A percentile compares a stretch with the other conserved stretches of the same genome.
Evolutionary conservation across 495 filamentous ascomycete species (phyloP).

Genomic region (Xylaria sp.): DNA sequence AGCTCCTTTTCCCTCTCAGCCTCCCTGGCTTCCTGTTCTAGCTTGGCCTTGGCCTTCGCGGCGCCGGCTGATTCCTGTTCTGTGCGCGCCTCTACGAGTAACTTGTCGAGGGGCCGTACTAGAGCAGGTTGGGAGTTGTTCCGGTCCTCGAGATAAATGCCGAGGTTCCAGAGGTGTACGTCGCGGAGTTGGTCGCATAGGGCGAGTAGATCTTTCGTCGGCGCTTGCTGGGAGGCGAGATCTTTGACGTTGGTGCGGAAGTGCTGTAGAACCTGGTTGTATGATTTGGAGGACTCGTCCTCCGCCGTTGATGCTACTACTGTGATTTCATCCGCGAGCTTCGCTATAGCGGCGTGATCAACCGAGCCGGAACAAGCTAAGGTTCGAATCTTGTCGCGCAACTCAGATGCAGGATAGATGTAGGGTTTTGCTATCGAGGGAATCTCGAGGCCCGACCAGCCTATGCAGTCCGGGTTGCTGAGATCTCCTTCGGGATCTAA

Average conservation of each 20-base stretch:
- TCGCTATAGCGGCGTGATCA: slow-evolving; percentile 34
- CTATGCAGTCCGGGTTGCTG: slow-evolving; percentile 61
- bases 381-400: slow-evolving; percentile 64
- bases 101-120: slow-evolving; percentile 65
- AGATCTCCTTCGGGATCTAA: slow-evolving; percentile 61
- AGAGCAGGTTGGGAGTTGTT: slow-evolving; percentile 59
- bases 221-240: slow-evolving; percentile 51
- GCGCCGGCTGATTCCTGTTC: slow-evolving; percentile 58
- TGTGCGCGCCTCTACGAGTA: slow-evolving; percentile 64
- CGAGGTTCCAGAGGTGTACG: slow-evolving; percentile 67
- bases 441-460: slow-evolving; percentile 71
- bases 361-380: slow-evolving; percentile 48
- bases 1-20: slow-evolving; percentile 54
- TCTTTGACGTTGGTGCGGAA: slow-evolving; percentile 36
- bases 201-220: slow-evolving; percentile 60
- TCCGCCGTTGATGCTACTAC: slow-evolving; percentile 25
- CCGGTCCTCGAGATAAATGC: slow-evolving; percentile 78
- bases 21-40: slow-evolving; percentile 55
- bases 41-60: slow-evolving; percentile 56
- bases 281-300: slow-evolving; percentile 26
- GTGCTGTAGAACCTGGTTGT: slow-evolving; percentile 33
- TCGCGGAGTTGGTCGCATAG: slow-evolving; percentile 74
- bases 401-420: slow-evolving; percentile 60
- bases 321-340: slow-evolving; percentile 32
- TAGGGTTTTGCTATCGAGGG: slow-evolving; percentile 60